Evolutionary conservation across 192 early-diverging fungal species (phyloP), one percentile per base, ranked within the genome.

Genomic region (Thamnidium elegans): DNA sequence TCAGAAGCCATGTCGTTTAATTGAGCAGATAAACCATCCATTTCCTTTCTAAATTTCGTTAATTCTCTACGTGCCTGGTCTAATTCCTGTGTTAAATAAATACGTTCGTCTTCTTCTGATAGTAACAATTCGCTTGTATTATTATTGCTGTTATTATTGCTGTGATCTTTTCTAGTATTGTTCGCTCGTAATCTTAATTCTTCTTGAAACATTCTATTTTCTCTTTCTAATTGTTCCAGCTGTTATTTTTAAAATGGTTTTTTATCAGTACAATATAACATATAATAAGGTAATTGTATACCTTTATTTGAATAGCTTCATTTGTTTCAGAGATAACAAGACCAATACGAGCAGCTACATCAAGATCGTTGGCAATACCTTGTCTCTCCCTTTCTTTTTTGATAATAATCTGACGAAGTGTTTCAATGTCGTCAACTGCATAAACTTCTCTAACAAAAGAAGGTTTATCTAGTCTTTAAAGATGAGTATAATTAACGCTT

Each of bases 331-430:
- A 83, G 14, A 86, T 76, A 31, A 73, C 84, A 7, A 86, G 62
- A n/a, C 84, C 84, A 31, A 86, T 67, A n/a, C 81, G 74, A 10
- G 84, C 84, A 20, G 84, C 84, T 20, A 83, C 74, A 46, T 86
- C 81, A 26, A 86, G 50, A 55, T 86, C 79, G 23, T 72, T 71
- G 3, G 77, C 76, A 13, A 86, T 76, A 47, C 72, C 68, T 19
- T 79, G 72, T 44, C 74, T 71, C 36, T 86, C 84, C 66, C 79
- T 72, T 65, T 86, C 84, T 68, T 86, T 86, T 59, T 79, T 67
- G 39, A 86, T 79, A n/a, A 86, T 58, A 14, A 83, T 55, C 8
- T 74, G 74, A 48, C 70, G 72, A 17, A 86, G 65, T 31, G 72
- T 20, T 2, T 72, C 75, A 0, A 75, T 61, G 61, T 86, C 81